Base-by-base conservation (phyloP, 805 yeast species). In the Hanseniaspora meyeri region DNA sequence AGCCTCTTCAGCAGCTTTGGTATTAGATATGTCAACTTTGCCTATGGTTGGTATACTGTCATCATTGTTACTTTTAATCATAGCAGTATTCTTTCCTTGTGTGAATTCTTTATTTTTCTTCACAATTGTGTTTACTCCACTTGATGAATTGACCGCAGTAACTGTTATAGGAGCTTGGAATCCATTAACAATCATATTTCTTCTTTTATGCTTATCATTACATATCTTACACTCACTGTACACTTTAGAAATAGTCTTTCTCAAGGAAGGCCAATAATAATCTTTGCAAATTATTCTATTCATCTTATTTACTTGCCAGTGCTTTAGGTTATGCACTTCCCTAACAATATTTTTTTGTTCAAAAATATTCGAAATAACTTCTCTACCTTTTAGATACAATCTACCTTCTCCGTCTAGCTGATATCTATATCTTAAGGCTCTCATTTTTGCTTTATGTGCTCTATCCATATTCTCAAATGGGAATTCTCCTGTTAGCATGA, bases 261-360 rank as follows among this genome's bases (percentile, higher is more conserved):
- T 90, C 60, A 91, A 85, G 52, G 95, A 78, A 1, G 88, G 79
- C 97, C 97, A 91, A 67, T 88, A 95, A 62, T 85, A 91, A 62
- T 79, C 78, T 60, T 85, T 93, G 1, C 90, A 79, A 17, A 93
- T 79, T 17, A 77, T 70, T 0, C 91, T 72, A 0, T 96, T 89
- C 1, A 95, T 83, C 64, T 83, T 87, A 70, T 91, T 91, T 60
- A 91, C 88, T 11, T 97, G 97, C 12, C 83, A 83, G 66, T 91
- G 98, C 47, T 76, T 78, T 20, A 76, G 68, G 60, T 76, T 65
- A 66, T 91, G 98, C 20, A 80, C 70, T 46, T 82, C 84, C 9
- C 80, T 75, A 37, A 90, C 87, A 34, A 91, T 81, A 60, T 80
- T 82, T 48, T 83, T 65, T 69, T 90, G 97, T 52, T 82, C 78